Evolutionary conservation across 495 filamentous ascomycete genomes (phyloP).

Genomic region (Pyronema domesticum): DNA sequence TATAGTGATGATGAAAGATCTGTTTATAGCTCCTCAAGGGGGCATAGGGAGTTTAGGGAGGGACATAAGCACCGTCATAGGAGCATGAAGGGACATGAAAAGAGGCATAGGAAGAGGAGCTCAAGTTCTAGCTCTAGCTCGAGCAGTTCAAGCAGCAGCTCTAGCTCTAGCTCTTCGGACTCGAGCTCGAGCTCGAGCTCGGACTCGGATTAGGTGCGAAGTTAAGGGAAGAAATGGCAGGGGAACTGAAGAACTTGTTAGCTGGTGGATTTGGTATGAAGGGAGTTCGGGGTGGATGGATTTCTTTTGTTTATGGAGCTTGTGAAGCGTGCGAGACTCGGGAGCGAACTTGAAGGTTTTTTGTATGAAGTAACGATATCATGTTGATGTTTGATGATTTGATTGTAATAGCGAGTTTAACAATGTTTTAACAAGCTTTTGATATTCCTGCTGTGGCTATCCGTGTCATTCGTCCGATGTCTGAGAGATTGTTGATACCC

Average conservation of each 20-base stretch:
- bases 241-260: background rate
- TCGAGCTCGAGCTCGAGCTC: conserved; percentile 12
- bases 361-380: too few species aligned
- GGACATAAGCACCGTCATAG: conserved; percentile 4
- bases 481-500: too few species aligned
- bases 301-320: too few species aligned
- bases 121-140: conserved; percentile 10
- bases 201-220: conserved; percentile 5
- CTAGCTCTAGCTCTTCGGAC: conserved; percentile 8
- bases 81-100: conserved; percentile 8
- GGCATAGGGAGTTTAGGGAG: conserved; percentile 7
- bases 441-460: too few species aligned
- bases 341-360: too few species aligned
- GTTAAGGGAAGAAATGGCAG: background rate
- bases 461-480: too few species aligned
- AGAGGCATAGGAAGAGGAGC: conserved; percentile 6
- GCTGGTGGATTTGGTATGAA: too few species aligned
- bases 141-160: conserved; percentile 8
- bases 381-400: too few species aligned
- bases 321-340: too few species aligned
- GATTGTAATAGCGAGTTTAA: too few species aligned
- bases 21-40: conserved; percentile 15
- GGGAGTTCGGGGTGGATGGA: too few species aligned
- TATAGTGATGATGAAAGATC: conserved; percentile 10
- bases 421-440: too few species aligned